Evolutionary conservation across 106 monocot genomes (phyloP).

Genomic region (Apostasia shenzhenica): DNA sequence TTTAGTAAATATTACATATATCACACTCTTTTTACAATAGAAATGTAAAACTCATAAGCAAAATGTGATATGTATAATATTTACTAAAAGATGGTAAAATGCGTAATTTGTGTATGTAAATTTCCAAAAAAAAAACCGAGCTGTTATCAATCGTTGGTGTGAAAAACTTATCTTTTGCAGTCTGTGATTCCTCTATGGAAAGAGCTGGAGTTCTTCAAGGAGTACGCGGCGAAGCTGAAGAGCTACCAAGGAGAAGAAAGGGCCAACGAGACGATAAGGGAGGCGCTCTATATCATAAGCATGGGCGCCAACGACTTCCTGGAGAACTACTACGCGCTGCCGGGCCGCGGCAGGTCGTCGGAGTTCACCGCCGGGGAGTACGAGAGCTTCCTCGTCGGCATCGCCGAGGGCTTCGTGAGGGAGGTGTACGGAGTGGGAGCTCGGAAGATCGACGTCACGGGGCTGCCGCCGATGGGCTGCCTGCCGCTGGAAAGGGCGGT

Average conservation of each 20-base stretch:
- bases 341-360: conserved; percentile 19
- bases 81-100: no score
- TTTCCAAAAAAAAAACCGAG: no score
- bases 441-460: conserved; percentile 35
- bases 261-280: conserved; percentile 23
- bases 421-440: conserved; percentile 40
- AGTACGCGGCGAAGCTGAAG: conserved; percentile 33
- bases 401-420: conserved; percentile 31
- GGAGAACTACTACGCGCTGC: conserved; percentile 63
- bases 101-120: no score
- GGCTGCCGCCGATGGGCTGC: conserved; percentile 59
- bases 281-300: conserved; percentile 71
- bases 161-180: conserved; percentile 9
- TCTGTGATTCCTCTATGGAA: conserved; percentile 67
- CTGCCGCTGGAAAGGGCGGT: conserved; percentile 40
- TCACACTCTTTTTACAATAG: no score
- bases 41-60: no score
- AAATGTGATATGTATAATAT: no score
- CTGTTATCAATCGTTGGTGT: no score
- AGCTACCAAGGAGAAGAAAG: conserved; percentile 20
- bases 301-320: conserved; percentile 89
- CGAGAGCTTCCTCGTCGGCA: conserved; percentile 30
- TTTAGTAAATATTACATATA: no score
- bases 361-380: conserved; percentile 41
- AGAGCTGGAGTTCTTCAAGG: conserved; percentile 67